Conservation (phyloP, 306 rosid species). For the Vicia villosa region DNA sequence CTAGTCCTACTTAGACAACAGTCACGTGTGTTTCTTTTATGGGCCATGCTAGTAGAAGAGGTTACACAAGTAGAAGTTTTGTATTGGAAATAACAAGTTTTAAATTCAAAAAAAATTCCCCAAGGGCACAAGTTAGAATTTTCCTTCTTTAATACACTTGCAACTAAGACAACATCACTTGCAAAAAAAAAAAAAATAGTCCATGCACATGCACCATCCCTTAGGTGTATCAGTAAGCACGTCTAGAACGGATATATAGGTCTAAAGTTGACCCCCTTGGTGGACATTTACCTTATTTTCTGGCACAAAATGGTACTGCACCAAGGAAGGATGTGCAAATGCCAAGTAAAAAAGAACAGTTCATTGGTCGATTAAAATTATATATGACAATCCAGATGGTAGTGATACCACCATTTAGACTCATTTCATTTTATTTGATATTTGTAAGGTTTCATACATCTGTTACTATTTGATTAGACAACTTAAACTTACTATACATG, state of each 20-base stretch:
- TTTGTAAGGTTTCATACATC: slow-evolving; percentile 14
- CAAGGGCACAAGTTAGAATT: not conserved
- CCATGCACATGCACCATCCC: not conserved
- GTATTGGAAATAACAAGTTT: not conserved
- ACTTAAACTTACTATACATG: slow-evolving; percentile 19
- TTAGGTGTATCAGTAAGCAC: not conserved
- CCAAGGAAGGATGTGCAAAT: not conserved
- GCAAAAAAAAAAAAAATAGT: not conserved
- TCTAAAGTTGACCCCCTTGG: not conserved
- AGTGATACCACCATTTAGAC: not conserved
- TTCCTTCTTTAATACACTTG: slow-evolving; percentile 1
- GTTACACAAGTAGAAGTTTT: not conserved
- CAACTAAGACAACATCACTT: not conserved
- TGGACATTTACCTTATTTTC: slow-evolving; percentile 5
- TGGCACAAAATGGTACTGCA: not conserved
- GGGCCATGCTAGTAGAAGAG: not conserved
- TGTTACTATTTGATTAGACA: slow-evolving; percentile 17
- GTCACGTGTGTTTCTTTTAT: not conserved
- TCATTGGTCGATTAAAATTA: slow-evolving; percentile 11
- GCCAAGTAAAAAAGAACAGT: slow-evolving; percentile 16
- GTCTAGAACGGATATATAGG: not conserved
- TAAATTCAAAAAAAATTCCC: not conserved
- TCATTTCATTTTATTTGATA: slow-evolving; percentile 14
- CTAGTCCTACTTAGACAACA: not conserved
- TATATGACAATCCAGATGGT: slow-evolving; percentile 22